Percentiles rank a stretch among this genome's conserved stretches.
Evolutionary conservation across 805 yeast species (phyloP).

Genomic region (Kodamaea restingae): DNA sequence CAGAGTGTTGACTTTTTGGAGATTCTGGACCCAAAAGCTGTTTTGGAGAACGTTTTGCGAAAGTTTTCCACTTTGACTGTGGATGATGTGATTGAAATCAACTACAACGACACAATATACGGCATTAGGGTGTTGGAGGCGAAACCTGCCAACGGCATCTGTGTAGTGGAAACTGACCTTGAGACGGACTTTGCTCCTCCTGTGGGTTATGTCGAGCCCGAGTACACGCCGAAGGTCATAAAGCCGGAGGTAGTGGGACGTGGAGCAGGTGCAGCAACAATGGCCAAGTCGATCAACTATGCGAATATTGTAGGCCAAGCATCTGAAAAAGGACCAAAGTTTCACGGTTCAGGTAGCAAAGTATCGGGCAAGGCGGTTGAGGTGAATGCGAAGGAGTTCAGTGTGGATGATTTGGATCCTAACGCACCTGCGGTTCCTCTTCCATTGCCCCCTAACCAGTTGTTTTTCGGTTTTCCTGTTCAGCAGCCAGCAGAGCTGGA

Average conservation of each 20-base stretch:
- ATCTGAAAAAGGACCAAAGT: conserved; percentile 23
- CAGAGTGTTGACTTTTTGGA: conserved; percentile 91
- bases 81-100: conserved; percentile 77
- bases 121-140: conserved; percentile 82
- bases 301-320: conserved; percentile 51
- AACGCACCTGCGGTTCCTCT: conserved; percentile 70
- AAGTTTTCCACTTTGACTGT: conserved; percentile 85
- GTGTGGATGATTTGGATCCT: conserved; percentile 44
- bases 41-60: conserved; percentile 84
- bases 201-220: conserved; percentile 95
- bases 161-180: conserved; percentile 94
- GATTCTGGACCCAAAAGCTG: conserved; percentile 94
- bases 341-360: conserved; percentile 64
- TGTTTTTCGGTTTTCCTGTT: conserved; percentile 91
- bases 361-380: conserved; percentile 56
- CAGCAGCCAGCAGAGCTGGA: conserved; percentile 38
- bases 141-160: conserved; percentile 77
- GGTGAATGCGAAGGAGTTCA: conserved; percentile 22
- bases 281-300: conserved; percentile 73
- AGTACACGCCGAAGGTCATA: conserved; percentile 43
- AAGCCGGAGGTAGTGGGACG: conserved; percentile 30
- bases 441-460: conserved; percentile 73
- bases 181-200: conserved; percentile 99
- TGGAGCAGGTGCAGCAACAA: conserved; percentile 55
- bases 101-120: conserved; percentile 74